phyloP scores from a whole-genome alignment of 805 yeast genomes.

The Komagataella ulmi region DNA sequence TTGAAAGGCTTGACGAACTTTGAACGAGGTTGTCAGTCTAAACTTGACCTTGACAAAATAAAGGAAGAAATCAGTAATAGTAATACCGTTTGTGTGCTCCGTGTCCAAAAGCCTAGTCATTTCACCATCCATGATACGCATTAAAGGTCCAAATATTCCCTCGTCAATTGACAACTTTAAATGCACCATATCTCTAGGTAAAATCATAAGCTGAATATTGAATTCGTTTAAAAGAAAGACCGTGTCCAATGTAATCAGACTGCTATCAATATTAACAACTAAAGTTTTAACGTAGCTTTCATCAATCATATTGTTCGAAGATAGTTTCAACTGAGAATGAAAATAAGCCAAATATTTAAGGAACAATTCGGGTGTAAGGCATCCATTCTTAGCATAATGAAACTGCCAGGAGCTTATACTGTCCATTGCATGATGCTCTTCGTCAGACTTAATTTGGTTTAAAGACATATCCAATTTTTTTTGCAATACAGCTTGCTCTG shows the following conservation, averaged over 20 bases:
- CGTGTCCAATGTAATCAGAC: background rate
- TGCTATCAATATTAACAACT: background rate
- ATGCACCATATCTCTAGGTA: background rate
- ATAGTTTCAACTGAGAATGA: background rate
- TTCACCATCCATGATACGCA: background rate
- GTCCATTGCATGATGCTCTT: background rate
- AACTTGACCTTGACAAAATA: background rate
- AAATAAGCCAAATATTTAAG: background rate
- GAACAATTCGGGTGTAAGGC: background rate
- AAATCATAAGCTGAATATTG: background rate
- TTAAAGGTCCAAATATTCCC: background rate
- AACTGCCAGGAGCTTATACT: background rate
- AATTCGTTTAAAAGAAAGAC: background rate
- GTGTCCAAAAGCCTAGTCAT: background rate
- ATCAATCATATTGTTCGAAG: background rate
- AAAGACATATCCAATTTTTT: background rate
- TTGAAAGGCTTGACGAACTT: background rate
- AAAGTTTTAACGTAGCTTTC: background rate
- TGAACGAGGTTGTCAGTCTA: background rate
- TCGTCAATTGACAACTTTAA: background rate
- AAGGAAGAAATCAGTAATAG: background rate
- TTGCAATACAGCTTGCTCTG: background rate
- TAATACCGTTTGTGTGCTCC: background rate
- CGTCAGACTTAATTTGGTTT: background rate
- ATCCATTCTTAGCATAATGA: background rate